phyloP scores from a whole-genome alignment of 192 early-diverging fungal species.

The Gaertneriomyces semiglobifer region DNA sequence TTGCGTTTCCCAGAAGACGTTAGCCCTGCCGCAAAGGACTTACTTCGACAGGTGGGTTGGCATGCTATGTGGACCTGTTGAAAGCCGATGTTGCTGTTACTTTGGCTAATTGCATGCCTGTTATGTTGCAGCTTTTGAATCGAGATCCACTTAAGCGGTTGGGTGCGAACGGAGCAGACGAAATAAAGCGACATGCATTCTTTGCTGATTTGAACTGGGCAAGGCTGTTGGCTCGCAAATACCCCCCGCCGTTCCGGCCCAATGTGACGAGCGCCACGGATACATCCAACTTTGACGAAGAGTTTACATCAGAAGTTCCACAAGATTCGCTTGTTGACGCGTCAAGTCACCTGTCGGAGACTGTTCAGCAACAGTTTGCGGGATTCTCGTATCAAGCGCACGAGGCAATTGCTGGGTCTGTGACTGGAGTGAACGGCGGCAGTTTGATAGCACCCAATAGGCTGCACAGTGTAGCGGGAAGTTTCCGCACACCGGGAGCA shows the following conservation, averaged over 20 bases:
- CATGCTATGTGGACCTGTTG: not conserved
- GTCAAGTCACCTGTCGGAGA: constrained; percentile 73
- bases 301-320: constrained; percentile 92
- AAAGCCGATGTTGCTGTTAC: not conserved
- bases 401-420: constrained; percentile 28
- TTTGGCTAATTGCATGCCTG: constrained; percentile 4
- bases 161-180: constrained; percentile 73
- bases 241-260: constrained; percentile 59
- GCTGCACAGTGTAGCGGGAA: constrained; percentile 18
- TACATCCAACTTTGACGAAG: constrained; percentile 97
- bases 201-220: constrained; percentile 90
- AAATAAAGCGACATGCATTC: constrained; percentile 87
- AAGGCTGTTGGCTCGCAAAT: constrained; percentile 82
- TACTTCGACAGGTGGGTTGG: constrained; percentile 42
- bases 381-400: constrained; percentile 77
- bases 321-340: constrained; percentile 82
- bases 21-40: constrained; percentile 31
- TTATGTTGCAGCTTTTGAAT: constrained; percentile 56
- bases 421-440: constrained; percentile 23
- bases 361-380: constrained; percentile 90
- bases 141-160: constrained; percentile 77
- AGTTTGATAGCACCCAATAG: constrained; percentile 23
- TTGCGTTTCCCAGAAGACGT: constrained; percentile 63
- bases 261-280: constrained; percentile 67
- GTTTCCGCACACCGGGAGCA: constrained; percentile 19